Evolutionary conservation across 2,329 filamentous ascomycete species (phyloP).

Genomic region (Cryphonectria japonica): DNA sequence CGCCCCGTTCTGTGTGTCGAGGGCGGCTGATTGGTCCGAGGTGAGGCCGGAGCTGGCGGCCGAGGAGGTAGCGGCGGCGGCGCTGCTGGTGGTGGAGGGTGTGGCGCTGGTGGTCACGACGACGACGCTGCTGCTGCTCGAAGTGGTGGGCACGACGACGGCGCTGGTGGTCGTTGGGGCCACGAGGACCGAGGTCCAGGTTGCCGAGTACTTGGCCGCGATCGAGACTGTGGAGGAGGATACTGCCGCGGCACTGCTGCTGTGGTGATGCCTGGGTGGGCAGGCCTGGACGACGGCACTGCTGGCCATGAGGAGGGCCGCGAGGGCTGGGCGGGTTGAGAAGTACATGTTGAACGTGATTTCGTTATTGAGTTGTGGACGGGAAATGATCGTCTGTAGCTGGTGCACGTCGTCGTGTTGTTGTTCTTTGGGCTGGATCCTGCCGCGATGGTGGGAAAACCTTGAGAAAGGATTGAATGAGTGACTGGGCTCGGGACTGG

Average conservation of each 20-base stretch:
- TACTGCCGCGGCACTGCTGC: background rate
- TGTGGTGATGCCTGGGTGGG: conserved; percentile 5
- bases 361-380: background rate
- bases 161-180: background rate
- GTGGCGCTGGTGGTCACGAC: conserved; percentile 15
- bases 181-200: conserved; percentile 2
- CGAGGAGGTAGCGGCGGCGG: conserved; percentile 1
- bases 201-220: conserved; percentile 3
- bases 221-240: conserved; percentile 2
- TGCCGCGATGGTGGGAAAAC: conserved; percentile 11
- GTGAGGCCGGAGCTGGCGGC: conserved; percentile 16
- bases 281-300: conserved; percentile 17
- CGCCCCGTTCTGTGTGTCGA: conserved; percentile 30
- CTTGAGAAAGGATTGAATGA: conserved; percentile 18
- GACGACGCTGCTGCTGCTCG: background rate
- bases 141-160: background rate
- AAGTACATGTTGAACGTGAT: conserved; percentile 19
- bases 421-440: conserved; percentile 15
- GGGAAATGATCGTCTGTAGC: conserved; percentile 10
- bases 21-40: conserved; percentile 25
- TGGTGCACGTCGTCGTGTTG: background rate
- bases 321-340: conserved; percentile 25
- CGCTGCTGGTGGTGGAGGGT: conserved; percentile 1
- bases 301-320: conserved; percentile 25
- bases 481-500: conserved; percentile 21